A percentile compares a stretch with the other conserved stretches of the same genome.
Conservation (phyloP, 2,329 filamentous ascomycete genomes). For the Diaporthe citrichinensis region DNA sequence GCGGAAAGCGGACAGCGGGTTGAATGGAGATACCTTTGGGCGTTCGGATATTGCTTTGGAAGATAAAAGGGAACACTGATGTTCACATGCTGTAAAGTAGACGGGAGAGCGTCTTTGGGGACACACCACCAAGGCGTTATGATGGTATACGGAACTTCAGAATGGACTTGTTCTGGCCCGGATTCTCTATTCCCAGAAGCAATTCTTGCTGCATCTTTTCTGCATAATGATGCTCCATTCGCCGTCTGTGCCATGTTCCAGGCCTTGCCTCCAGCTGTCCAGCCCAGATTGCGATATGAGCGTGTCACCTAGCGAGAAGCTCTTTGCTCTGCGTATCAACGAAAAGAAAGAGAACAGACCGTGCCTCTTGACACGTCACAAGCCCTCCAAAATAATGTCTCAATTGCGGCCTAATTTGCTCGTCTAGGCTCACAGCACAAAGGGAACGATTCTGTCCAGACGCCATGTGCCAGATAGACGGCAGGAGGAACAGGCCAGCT, state of each 20-base stretch:
- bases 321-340: background rate
- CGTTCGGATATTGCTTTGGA: constrained; percentile 41
- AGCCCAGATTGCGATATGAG: background rate
- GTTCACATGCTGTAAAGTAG: constrained; percentile 31
- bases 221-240: background rate
- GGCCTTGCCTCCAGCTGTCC: background rate
- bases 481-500: constrained; percentile 10
- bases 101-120: constrained; percentile 43
- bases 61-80: constrained; percentile 37
- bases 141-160: constrained; percentile 45
- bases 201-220: background rate
- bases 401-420: background rate
- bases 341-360: background rate
- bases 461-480: background rate
- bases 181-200: background rate
- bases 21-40: constrained; percentile 31
- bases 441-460: background rate
- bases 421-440: background rate
- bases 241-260: background rate
- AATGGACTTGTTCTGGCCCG: constrained; percentile 41
- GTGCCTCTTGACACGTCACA: background rate
- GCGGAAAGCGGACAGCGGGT: background rate
- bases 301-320: background rate
- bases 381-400: background rate
- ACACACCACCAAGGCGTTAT: constrained; percentile 49